Base-by-base conservation (phyloP, 2,329 filamentous ascomycete species). In the Colletotrichum sp. region DNA sequence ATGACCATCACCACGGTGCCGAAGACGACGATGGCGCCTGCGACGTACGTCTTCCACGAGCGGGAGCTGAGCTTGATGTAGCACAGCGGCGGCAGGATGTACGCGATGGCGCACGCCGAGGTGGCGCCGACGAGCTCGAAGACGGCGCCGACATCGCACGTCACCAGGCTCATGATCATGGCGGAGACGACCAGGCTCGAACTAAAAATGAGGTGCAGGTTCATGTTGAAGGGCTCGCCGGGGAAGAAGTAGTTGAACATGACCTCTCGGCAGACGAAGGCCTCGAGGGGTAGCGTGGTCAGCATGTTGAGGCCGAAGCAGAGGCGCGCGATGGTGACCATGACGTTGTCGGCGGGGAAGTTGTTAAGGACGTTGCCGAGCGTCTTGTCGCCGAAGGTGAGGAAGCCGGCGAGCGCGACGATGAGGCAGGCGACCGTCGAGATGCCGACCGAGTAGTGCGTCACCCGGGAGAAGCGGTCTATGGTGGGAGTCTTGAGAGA, bases 271-370 rank as follows among this genome's bases (percentile, higher is more conserved):
- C 97, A 99, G 71, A 99, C 97, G 84, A 99, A 99, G 19, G 96
- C 96, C 88, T 99, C 97, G 76, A 99, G 93, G 0, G 97, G 97
- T 44, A 99, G 89, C 3, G 97, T 99, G 16, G 97, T 98, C 81
- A 99, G 92, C 97, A 99, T 99, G 89, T 99, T 99, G 79, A 99
- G 91, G 3, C 97, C 97, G 83, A 99, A 99, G 86, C 95, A 98
- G 67, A 99, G 90, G 69, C 97, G 94, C 27, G 97, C 97, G 75
- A 99, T 90, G 85, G 98, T 99, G 82, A 99, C 96, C 92, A 99
- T 94, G 80, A 93, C 90, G 85, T 98, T 99, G 85, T 98, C 93
- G 25, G 93, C 89, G 3, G 96, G 95, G 82, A 99, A 99, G 87
- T 99, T 99, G 89, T 99, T 99, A 81, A 99, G 92, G 69, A 99